These are phyloP conservation scores for Dentipellis sp. DNA, from an alignment of 768 basidiomycete genomes.

Conservation along the genomic window DNA sequence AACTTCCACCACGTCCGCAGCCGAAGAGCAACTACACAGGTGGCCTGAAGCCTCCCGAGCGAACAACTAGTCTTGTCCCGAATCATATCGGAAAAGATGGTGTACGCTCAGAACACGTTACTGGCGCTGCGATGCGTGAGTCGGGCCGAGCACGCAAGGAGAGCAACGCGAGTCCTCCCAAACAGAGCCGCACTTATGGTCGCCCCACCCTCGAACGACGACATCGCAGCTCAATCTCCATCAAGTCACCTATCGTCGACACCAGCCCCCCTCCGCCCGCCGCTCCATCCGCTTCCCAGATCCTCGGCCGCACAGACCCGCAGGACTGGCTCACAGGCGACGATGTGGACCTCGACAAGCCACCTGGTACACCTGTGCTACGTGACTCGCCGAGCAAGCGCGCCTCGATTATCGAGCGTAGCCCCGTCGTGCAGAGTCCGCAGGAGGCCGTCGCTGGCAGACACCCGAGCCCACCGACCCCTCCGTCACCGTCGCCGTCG, in stretches of 20 bases:
- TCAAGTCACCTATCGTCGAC: not conserved
- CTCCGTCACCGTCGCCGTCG: constrained; percentile 9
- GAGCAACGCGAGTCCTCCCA: not conserved
- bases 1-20: not conserved
- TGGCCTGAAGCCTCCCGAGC: not conserved
- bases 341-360: constrained; percentile 28
- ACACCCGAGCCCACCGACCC: not conserved
- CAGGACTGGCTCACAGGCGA: constrained; percentile 75
- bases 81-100: constrained; percentile 22
- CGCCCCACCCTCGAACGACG: constrained; percentile 41
- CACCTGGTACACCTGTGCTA: constrained; percentile 33
- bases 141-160: constrained; percentile 8
- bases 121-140: constrained; percentile 44
- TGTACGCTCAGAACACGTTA: constrained; percentile 47
- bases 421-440: constrained; percentile 19
- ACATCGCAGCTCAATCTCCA: constrained; percentile 33
- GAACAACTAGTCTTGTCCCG: not conserved
- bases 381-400: constrained; percentile 69
- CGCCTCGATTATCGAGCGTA: constrained; percentile 48
- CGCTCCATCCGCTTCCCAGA: constrained; percentile 18
- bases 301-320: constrained; percentile 22
- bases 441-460: constrained; percentile 16
- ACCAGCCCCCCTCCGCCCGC: constrained; percentile 1
- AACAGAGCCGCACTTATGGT: constrained; percentile 15
- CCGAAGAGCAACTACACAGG: constrained; percentile 2